Base-by-base conservation (phyloP, 2,329 filamentous ascomycete species). In the Calonectria multiphialidica region DNA sequence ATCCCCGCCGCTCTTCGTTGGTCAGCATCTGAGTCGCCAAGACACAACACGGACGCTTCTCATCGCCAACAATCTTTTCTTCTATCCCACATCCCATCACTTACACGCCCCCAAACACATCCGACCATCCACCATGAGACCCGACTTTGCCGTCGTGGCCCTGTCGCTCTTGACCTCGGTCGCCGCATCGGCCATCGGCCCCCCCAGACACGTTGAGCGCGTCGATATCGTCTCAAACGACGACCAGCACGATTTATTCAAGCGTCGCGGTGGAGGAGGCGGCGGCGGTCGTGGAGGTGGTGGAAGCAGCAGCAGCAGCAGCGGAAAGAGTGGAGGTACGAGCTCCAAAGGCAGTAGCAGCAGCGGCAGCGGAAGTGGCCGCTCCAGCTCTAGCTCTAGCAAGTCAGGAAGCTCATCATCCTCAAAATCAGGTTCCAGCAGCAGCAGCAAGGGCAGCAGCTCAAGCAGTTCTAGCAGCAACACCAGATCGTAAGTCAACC, bases 221-320 rank as follows among this genome's bases (percentile, higher is more conserved):
- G 71, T 75, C 23, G 80, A 79, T 40, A 61, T 77, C 10, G 64
- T 72, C 13, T 75, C 79, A 9, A 74, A 76, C 44, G 66, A 74
- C 30, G 77, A 83, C 33, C 78, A 82, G 66, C 81, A 87, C 66
- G 86, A 90, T 37, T 81, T 92, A 25, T 91, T 86, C 84, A 92
- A 91, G 84, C 87, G 91, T 74, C 89, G 89, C 77, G 90, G 90
- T 42, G 90, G 91, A 59, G 90, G 90, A 8, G 89, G 89, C 10
- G 83, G 88, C 13, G 88, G 89, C 61, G 84, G 86, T 21, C 82
- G 86, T 70, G 86, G 87, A 12, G 82, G 83, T 18, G 77, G 83
- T 30, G 77, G 81, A 8, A 64, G 79, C n/a, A 62, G 80, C 18
- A 57, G 76, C 16, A 55, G 76, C 25, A 74, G 81, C 16, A 74